phyloP scores from a whole-genome alignment of 805 yeast genomes.

The Jamesozyma lodderae region DNA sequence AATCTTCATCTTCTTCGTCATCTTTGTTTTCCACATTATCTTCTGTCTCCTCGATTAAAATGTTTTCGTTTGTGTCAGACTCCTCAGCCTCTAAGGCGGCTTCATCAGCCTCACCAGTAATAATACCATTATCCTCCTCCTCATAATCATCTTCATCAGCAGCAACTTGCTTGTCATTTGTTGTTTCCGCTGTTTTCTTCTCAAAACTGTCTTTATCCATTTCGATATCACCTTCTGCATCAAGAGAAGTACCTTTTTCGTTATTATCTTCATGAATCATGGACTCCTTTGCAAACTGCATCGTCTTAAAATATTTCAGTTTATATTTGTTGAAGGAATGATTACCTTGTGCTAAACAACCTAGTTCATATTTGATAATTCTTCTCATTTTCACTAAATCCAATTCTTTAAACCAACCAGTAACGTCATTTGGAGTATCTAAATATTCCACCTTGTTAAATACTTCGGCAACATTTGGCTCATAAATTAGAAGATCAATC shows the following conservation, averaged over 20 bases:
- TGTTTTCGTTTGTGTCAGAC: constrained; percentile 24
- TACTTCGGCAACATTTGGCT: constrained; percentile 43
- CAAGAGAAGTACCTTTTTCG: constrained; percentile 11
- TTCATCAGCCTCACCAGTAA: constrained; percentile 28
- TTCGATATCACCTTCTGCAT: constrained; percentile 23
- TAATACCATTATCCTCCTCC: constrained; percentile 26
- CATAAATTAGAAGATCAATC: constrained; percentile 66
- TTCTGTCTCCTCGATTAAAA: constrained; percentile 19
- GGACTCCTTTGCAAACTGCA: constrained; percentile 36
- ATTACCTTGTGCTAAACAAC: constrained; percentile 45
- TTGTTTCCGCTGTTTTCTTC: background rate
- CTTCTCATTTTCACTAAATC: constrained; percentile 57
- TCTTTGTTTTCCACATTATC: constrained; percentile 23
- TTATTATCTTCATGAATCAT: constrained; percentile 24
- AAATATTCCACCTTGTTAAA: constrained; percentile 42
- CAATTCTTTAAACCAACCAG: constrained; percentile 70
- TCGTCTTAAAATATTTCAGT: constrained; percentile 33
- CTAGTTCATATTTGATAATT: constrained; percentile 63
- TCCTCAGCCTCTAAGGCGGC: constrained; percentile 27
- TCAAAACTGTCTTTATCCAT: constrained; percentile 14
- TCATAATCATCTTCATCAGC: constrained; percentile 12
- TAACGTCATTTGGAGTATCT: constrained; percentile 33
- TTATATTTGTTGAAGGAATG: constrained; percentile 35
- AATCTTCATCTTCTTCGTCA: constrained; percentile 14
- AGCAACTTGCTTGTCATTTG: background rate